Evolutionary conservation across 1,284 basidiomycete genomes (phyloP).

Genomic region (Ceratobasidium sp.): DNA sequence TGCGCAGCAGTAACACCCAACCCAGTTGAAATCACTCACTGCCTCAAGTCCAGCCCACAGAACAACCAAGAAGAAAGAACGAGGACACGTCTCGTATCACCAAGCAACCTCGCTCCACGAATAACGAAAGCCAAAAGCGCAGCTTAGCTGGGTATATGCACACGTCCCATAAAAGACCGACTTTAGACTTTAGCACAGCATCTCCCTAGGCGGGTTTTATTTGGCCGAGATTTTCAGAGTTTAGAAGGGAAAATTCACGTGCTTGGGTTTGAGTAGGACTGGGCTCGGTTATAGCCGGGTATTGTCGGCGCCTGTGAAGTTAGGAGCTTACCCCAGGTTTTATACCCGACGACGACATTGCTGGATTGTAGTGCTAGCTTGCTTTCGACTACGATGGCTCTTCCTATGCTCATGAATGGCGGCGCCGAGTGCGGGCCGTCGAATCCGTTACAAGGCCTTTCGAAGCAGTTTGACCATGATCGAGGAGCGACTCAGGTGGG

Average conservation of each 20-base stretch:
- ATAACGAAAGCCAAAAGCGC: no score
- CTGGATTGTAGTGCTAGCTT: no score
- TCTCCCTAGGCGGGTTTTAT: background rate
- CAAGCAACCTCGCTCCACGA: no score
- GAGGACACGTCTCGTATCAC: no score
- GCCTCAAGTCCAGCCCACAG: no score
- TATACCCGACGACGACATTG: background rate
- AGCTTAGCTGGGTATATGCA: conserved; percentile 7
- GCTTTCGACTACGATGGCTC: conserved; percentile 69
- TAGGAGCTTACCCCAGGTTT: conserved; percentile 3
- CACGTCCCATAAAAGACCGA: no score
- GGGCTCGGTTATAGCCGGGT: conserved; percentile 22
- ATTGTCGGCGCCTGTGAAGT: conserved; percentile 10
- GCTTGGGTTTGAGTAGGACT: no score
- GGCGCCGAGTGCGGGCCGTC: conserved; percentile 79
- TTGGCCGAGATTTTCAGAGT: conserved; percentile 13
- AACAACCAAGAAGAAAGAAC: no score
- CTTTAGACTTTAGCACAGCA: conserved; percentile 14
- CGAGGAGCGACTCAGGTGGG: conserved; percentile 79
- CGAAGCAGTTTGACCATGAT: conserved; percentile 80
- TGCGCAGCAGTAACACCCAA: no score
- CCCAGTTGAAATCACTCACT: no score
- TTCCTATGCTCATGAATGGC: conserved; percentile 75
- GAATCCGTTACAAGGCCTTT: conserved; percentile 80
- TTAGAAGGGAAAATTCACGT: no score